phyloP scores from a whole-genome alignment of 352 stramenopile species.

The Phytopythium litorale region DNA sequence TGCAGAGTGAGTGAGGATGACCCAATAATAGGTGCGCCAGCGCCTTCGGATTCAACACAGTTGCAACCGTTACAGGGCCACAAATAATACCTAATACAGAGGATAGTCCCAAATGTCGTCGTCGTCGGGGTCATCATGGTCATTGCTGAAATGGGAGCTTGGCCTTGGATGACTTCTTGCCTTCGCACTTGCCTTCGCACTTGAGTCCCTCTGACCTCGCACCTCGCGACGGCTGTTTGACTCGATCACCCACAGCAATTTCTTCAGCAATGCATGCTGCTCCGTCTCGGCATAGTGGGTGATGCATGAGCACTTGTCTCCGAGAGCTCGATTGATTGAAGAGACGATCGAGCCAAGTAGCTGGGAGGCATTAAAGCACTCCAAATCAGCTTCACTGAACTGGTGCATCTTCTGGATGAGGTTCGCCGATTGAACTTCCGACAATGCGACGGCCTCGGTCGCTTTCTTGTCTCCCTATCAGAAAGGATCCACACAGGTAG shows the following conservation, averaged over 20 bases:
- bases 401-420: conserved; percentile 63
- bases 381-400: conserved; percentile 52
- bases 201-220: conserved; percentile 17
- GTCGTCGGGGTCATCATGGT: conserved; percentile 19
- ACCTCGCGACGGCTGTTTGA: conserved; percentile 21
- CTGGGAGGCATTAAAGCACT: conserved; percentile 22
- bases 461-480: neutral
- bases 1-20: neutral
- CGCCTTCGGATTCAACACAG: neutral
- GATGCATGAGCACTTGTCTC: conserved; percentile 28
- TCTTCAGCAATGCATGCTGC: conserved; percentile 47
- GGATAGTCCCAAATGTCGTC: conserved; percentile 67
- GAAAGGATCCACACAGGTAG: neutral
- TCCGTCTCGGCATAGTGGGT: conserved; percentile 48
- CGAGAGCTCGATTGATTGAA: neutral
- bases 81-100: conserved; percentile 16
- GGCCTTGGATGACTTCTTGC: neutral
- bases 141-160: neutral
- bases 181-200: conserved; percentile 9
- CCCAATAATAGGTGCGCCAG: neutral
- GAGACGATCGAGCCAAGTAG: neutral
- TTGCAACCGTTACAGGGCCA: neutral
- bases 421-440: conserved; percentile 46
- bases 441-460: conserved; percentile 34
- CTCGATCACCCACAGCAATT: conserved; percentile 62